Base-by-base conservation (phyloP, 2,329 filamentous ascomycete species). In the Penicillium sclerotigenum region DNA sequence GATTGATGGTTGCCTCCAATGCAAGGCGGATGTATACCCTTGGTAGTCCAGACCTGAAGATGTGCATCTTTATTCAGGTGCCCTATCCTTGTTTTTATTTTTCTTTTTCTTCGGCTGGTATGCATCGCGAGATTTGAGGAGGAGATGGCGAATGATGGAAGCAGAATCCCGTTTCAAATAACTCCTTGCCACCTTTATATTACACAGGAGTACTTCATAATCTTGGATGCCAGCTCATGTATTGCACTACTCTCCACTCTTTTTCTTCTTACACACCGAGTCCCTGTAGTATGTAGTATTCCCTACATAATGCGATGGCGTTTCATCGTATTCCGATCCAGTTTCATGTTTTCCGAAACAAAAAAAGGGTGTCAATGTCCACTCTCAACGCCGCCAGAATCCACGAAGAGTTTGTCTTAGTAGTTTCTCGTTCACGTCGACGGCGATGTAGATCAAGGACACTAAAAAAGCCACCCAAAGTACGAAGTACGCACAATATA, bases 1-100 rank as follows among this genome's bases (percentile, higher is more conserved):
- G 61, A 58, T 59, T 20, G 11, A 36, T 24, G 42, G 50, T 65
- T 60, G 58, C 58, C 52, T 64, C 50, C 54, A 47, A 66, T 64
- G 64, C 63, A 66, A 66, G 58, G 62, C 42, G 56, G 52, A 64
- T 52, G 59, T 58, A 58, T 31, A 20, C n/a, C 10, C 28, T 59
- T 59, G 36, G 29, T 49, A 41, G 51, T 24, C 28, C 36, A 26
- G 43, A 4, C 46, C 33, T 16, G 9, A 46, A 47, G 33, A 31
- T 53, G 11, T 57, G 47, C 56, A 28, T 33, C 7, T 59, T 63
- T 54, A 60, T 57, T 64, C 61, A 62, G 62, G 59, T 65, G 61
- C 60, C n/a, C n/a, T n/a, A n/a, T n/a, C 58, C 49, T 62, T 58
- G 38, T 52, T 34, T 34, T 41, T 16, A 6, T 24, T 31, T 20